Base-by-base conservation (phyloP, 2,329 filamentous ascomycete species). In the Xylariaceae sp. region DNA sequence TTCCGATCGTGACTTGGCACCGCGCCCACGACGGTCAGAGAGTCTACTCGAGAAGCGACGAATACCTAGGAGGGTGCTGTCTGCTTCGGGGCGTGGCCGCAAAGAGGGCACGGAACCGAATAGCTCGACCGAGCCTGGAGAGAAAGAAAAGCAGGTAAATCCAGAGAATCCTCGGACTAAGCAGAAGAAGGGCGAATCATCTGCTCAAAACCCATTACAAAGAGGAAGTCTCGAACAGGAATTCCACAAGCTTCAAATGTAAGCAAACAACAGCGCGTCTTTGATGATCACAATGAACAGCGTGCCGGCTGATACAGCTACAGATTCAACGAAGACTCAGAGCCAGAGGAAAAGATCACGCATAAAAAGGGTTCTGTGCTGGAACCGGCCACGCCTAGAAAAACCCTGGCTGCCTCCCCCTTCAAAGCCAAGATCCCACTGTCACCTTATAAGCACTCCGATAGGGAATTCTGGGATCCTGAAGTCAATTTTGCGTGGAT, bases 391-490 rank as follows among this genome's bases (percentile, higher is more conserved):
- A 61, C 54, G 1, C 59, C 57, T 0, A 51, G 38, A 24, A 62
- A 60, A 39, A 55, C 52, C 2, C 41, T 59, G 2, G 42, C 48
- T 3, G 22, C 51, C 1, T 58, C 57, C 6, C 59, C 59, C 4
- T 28, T 19, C 18, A 62, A 61, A 31, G 41, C 44, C 17, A 47
- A 36, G 16, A 60, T 63, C 33, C 59, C 60, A 18, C 24, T 39
- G 13, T 61, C 60, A 4, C 59, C 60, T 2, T 62, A 53, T 56
- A 61, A 60, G 36, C 53, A 55, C 16, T 55, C 57, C 32, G 48
- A 60, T 11, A 57, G 55, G 42, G 56, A 62, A 41, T 62, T 63
- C 43, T 63, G 60, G 60, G 60, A 62, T 18, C 52, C 57, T 3
- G 56, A 56, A 29, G 54, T 51, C 18, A 60, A 61, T 41, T 61